Conservation (phyloP, 106 monocot species). For the Phalaenopsis equestris region DNA sequence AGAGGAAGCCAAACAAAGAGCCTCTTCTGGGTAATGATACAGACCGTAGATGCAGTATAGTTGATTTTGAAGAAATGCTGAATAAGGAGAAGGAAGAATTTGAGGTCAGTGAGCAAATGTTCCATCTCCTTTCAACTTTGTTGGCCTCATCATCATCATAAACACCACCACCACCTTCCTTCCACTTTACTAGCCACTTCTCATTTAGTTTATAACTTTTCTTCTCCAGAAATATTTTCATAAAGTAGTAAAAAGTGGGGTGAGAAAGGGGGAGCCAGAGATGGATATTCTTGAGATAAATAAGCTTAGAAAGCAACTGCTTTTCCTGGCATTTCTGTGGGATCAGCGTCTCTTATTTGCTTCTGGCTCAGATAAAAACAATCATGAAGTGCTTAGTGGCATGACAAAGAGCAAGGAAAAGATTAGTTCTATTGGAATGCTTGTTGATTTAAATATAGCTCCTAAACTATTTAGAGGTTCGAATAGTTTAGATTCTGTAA, state of each 20-base stretch:
- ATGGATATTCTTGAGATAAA: conserved; percentile 85
- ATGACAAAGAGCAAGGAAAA: conserved; percentile 23
- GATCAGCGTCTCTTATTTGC: conserved; percentile 55
- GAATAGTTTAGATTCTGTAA: conserved; percentile 13
- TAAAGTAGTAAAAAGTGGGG: conserved; percentile 32
- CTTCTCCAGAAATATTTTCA: conserved; percentile 58
- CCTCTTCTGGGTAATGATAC: conserved; percentile 23
- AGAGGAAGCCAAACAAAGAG: conserved; percentile 14
- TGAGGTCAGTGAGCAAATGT: conserved; percentile 34
- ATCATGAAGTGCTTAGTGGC: conserved; percentile 10
- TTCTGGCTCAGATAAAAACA: conserved; percentile 16
- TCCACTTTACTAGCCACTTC: background rate
- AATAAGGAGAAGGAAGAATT: conserved; percentile 65
- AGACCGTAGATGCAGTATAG: conserved; percentile 21
- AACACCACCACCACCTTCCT: background rate
- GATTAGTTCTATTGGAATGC: conserved; percentile 15
- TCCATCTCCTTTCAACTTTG: background rate
- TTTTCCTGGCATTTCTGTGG: conserved; percentile 70
- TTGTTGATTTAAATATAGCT: conserved; percentile 20
- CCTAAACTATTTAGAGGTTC: conserved; percentile 15
- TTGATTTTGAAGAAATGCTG: conserved; percentile 45
- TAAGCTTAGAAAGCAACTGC: conserved; percentile 48
- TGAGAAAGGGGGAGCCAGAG: conserved; percentile 29
- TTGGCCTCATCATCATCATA: background rate
- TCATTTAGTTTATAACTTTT: conserved; percentile 11